These are phyloP conservation scores for Tetracentron sinense DNA, from an alignment of 164 flowering plant genomes.

Conservation along the genomic window DNA sequence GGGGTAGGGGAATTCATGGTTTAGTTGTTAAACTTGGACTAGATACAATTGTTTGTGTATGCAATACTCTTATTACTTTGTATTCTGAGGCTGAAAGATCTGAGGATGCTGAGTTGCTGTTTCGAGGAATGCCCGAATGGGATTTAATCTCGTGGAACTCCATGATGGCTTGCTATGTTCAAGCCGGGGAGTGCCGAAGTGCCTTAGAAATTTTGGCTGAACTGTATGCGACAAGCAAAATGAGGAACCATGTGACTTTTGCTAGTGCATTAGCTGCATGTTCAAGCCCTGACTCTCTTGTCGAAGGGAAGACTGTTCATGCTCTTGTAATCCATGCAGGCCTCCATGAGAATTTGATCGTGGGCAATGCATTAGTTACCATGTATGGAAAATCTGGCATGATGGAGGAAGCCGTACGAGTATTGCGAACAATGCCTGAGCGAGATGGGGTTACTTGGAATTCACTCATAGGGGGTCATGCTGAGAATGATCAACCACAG, in stretches of 20 bases:
- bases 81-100: slow-evolving; percentile 55
- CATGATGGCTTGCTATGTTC: slow-evolving; percentile 56
- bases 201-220: slow-evolving; percentile 42
- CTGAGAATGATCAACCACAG: slow-evolving; percentile 51
- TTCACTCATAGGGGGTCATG: slow-evolving; percentile 66
- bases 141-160: slow-evolving; percentile 84
- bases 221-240: slow-evolving; percentile 27
- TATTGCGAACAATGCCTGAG: slow-evolving; percentile 40
- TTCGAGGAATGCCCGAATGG: slow-evolving; percentile 47
- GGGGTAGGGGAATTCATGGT: slow-evolving; percentile 70
- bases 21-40: slow-evolving; percentile 48
- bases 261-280: slow-evolving; percentile 71
- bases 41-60: slow-evolving; percentile 41
- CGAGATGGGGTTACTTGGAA: slow-evolving; percentile 70
- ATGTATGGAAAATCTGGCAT: slow-evolving; percentile 59
- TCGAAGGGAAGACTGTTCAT: slow-evolving; percentile 51
- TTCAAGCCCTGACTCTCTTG: slow-evolving; percentile 37
- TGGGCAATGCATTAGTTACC: slow-evolving; percentile 74
- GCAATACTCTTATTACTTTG: slow-evolving; percentile 67
- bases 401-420: slow-evolving; percentile 51
- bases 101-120: slow-evolving; percentile 41
- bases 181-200: slow-evolving; percentile 31
- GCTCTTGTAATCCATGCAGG: slow-evolving; percentile 48
- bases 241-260: slow-evolving; percentile 50
- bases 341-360: slow-evolving; percentile 43